Base-by-base conservation (phyloP, 148 eudicot genomes). In the Polygonum aviculare region DNA sequence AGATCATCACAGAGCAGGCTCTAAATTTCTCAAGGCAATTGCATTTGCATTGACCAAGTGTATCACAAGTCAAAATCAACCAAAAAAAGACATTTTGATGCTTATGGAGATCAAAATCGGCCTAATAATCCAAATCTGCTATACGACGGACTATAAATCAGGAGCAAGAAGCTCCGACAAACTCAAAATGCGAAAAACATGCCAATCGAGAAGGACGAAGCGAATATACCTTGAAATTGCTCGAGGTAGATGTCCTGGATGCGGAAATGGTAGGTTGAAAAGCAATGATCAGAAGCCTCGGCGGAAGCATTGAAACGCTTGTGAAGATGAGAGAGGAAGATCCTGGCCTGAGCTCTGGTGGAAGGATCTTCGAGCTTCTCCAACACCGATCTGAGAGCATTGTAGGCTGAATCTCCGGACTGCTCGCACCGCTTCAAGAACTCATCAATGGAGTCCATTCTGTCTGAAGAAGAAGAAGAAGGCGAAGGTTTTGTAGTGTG, bases 391-490 rank as follows among this genome's bases (percentile, higher is more conserved):
- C 97, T 67, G 67, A 95, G 79, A 9, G 78, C 94, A 74, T 76
- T 59, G 86, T 95, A 95, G 0, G 98, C 98, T 9, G 89, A 83
- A 79, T 95, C 98, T 15, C 98, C 96, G 40, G 98, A 95, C 76
- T 88, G 81, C 48, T 81, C 44, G 52, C 98, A 95, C 82, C 86
- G 84, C 59, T 77, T 72, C 82, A 95, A 73, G 74, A 95, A 95
- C 57, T 84, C 90, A 0, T 95, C 96, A 54, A 92, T 79, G 26
- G 85, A 79, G 2, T 51, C 81, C 83, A 75, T 80, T 35, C 72
- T 69, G 44, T 36, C 45, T 18, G 12, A 19, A 33, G 70, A 51
- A 54, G 70, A 72, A 57, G 19, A 39, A 31, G 47, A 57, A 31
- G 35, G 8, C 31, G 44, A 12, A 40, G 19, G 10, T 5, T 3